Percentiles rank a stretch among this genome's conserved stretches.
These are phyloP conservation scores for Harringtonia aguacate DNA, from an alignment of 2,329 filamentous ascomycete species.

Conservation along the genomic window DNA sequence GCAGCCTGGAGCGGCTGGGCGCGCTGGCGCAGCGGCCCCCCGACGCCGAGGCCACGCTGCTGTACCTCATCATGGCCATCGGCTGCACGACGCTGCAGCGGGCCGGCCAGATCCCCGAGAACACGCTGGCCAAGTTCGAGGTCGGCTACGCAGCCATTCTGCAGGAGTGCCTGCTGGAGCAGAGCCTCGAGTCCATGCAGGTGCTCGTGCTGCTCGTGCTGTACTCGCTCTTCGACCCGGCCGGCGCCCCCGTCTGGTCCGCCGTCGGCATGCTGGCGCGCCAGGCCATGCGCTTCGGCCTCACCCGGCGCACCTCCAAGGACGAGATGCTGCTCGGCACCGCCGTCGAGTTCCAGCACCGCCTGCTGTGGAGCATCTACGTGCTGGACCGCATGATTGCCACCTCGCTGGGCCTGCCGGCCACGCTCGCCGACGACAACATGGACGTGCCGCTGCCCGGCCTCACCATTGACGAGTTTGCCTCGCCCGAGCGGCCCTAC, in stretches of 20 bases:
- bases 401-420: constrained; percentile 27
- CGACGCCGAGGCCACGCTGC: constrained; percentile 22
- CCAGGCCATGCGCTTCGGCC: constrained; percentile 26
- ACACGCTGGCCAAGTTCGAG: constrained; percentile 19
- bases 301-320: constrained; percentile 14
- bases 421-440: constrained; percentile 26
- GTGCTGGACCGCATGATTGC: constrained; percentile 34
- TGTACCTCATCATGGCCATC: constrained; percentile 35
- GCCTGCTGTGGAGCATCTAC: constrained; percentile 34
- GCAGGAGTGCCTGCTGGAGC: constrained; percentile 25
- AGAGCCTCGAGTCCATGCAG: constrained; percentile 26
- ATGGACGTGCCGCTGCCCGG: constrained; percentile 30
- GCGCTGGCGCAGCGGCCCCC: constrained; percentile 10
- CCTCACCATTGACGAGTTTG: constrained; percentile 33
- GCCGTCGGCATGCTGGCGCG: constrained; percentile 28
- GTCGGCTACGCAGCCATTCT: constrained; percentile 28
- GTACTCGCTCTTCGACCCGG: constrained; percentile 32
- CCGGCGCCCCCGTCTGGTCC: constrained; percentile 25
- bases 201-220: constrained; percentile 30
- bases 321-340: not conserved
- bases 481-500: constrained; percentile 23
- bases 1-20: constrained; percentile 18
- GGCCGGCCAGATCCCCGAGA: constrained; percentile 27
- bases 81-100: constrained; percentile 32
- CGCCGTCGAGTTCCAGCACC: constrained; percentile 17